Evolutionary conservation across 805 yeast genomes (phyloP).

Genomic region (Zygoascus biomembranicola): DNA sequence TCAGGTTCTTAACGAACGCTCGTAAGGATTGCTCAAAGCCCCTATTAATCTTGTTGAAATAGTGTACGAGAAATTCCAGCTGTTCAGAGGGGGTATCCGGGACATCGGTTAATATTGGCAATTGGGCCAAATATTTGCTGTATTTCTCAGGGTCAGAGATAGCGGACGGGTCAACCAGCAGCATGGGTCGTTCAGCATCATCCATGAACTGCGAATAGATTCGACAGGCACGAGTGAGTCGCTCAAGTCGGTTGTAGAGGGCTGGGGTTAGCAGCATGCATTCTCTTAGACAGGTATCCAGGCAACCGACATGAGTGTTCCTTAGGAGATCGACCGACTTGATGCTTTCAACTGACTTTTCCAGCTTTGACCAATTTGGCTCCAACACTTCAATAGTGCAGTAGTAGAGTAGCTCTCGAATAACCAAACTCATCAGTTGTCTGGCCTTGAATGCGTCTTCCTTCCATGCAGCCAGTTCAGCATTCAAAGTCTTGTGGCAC

Average conservation of each 20-base stretch:
- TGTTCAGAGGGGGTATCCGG: slow-evolving; percentile 19
- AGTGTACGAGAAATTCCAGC: slow-evolving; percentile 20
- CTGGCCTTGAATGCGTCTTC: slow-evolving; percentile 27
- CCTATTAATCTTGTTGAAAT: slow-evolving; percentile 25
- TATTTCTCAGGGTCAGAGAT: background rate
- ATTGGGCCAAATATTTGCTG: background rate
- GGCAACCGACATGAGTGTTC: slow-evolving; percentile 42
- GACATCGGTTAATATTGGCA: background rate
- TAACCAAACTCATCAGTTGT: slow-evolving; percentile 46
- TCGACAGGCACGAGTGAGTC: slow-evolving; percentile 34
- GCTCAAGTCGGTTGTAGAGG: slow-evolving; percentile 37
- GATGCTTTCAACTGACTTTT: slow-evolving; percentile 21
- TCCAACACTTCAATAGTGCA: slow-evolving; percentile 54
- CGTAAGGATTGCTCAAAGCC: slow-evolving; percentile 36
- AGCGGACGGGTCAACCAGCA: slow-evolving; percentile 20
- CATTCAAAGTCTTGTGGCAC: slow-evolving; percentile 42
- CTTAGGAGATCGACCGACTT: slow-evolving; percentile 38
- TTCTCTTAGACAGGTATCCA: slow-evolving; percentile 57
- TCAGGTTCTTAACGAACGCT: slow-evolving; percentile 33
- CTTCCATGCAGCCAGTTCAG: slow-evolving; percentile 42
- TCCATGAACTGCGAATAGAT: slow-evolving; percentile 22
- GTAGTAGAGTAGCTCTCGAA: slow-evolving; percentile 48
- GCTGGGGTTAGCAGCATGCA: slow-evolving; percentile 56
- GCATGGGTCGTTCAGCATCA: slow-evolving; percentile 16
- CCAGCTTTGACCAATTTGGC: slow-evolving; percentile 40